Evolutionary conservation across 2,329 filamentous ascomycete species (phyloP).

Genomic region (Rutstroemia sp.): DNA sequence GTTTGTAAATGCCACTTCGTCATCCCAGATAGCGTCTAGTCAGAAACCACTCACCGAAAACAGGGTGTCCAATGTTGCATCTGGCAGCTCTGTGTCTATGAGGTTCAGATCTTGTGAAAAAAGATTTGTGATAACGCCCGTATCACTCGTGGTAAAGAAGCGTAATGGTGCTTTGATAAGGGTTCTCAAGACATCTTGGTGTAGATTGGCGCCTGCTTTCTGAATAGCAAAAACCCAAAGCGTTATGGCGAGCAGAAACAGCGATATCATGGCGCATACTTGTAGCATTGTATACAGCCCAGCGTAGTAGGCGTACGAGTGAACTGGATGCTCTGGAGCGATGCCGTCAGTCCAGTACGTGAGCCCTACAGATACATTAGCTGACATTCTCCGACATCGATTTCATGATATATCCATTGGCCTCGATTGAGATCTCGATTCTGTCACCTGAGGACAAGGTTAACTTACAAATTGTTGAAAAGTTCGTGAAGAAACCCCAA

Average conservation of each 20-base stretch:
- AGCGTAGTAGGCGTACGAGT: constrained; percentile 21
- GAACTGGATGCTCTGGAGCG: constrained; percentile 13
- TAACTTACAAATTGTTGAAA: constrained; percentile 22
- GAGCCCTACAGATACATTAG: constrained; percentile 14
- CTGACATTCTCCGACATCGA: not conserved
- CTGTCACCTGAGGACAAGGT: not conserved
- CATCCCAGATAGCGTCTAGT: not conserved
- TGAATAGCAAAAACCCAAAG: constrained; percentile 19
- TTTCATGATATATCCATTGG: not conserved
- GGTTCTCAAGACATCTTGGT: constrained; percentile 18
- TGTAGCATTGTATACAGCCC: constrained; percentile 26
- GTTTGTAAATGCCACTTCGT: no score
- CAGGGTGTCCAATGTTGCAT: constrained; percentile 8
- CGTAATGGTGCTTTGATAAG: constrained; percentile 13
- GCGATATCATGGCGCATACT: constrained; percentile 19
- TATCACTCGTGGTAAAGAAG: constrained; percentile 17
- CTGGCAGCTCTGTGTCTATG: constrained; percentile 23
- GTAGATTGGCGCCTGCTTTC: constrained; percentile 21
- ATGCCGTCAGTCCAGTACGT: constrained; percentile 24
- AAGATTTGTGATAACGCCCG: constrained; percentile 18
- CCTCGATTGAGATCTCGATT: not conserved
- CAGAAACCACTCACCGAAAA: constrained; percentile 1
- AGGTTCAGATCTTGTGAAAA: constrained; percentile 22
- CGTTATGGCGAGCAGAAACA: constrained; percentile 15
- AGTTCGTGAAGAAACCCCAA: constrained; percentile 24